phyloP scores from a whole-genome alignment of 2,329 filamentous ascomycete genomes.

The Trichoderma sp. region DNA sequence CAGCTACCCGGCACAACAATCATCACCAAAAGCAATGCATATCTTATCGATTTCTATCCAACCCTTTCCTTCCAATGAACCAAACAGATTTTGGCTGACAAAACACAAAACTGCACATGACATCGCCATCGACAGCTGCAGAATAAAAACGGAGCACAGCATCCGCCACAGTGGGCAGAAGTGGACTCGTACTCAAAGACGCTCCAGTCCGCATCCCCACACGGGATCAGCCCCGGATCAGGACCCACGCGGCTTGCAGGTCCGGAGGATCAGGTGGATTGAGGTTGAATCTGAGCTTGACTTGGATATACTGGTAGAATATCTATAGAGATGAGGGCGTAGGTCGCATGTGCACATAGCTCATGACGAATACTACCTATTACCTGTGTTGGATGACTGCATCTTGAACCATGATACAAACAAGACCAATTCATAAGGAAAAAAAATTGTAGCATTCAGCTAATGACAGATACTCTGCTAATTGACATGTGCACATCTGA shows the following conservation, averaged over 20 bases:
- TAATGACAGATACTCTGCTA: not conserved
- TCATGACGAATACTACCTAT: not conserved
- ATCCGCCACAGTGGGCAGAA: slow-evolving; percentile 9
- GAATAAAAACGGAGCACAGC: not conserved
- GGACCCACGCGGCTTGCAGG: slow-evolving; percentile 5
- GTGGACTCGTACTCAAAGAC: not conserved
- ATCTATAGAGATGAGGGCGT: not conserved
- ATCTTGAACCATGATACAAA: not conserved
- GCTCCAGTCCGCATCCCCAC: not conserved
- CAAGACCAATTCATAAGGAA: not conserved
- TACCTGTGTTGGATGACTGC: not conserved
- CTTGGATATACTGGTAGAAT: not conserved
- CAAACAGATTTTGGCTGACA: not conserved
- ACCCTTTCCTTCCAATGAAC: not conserved
- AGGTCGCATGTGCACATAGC: not conserved
- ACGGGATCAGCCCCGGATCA: slow-evolving; percentile 5
- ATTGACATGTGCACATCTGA: not conserved
- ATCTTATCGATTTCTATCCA: too few species aligned
- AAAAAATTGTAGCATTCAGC: not conserved
- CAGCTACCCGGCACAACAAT: not conserved
- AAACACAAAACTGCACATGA: not conserved
- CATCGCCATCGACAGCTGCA: not conserved
- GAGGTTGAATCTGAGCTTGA: not conserved
- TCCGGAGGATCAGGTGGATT: not conserved
- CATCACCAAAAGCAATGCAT: not conserved